Percentiles rank a stretch among this genome's conserved stretches.
These are phyloP conservation scores for Salix brachista DNA, from an alignment of 345 rosid species.

Conservation along the genomic window DNA sequence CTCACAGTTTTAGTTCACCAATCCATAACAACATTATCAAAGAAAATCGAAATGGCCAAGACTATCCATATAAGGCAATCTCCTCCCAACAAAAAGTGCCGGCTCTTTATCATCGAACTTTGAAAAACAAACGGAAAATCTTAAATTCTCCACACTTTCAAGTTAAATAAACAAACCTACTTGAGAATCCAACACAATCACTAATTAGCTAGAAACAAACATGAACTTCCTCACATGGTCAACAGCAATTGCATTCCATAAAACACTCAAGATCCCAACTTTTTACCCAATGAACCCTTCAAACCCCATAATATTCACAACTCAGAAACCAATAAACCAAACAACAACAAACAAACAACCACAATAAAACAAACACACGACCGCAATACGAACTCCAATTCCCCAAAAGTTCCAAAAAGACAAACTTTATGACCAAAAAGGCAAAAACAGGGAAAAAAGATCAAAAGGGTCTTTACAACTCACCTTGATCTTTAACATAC, in stretches of 20 bases:
- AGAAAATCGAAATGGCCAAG: not conserved
- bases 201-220: not conserved
- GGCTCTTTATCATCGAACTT: not conserved
- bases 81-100: not conserved
- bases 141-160: not conserved
- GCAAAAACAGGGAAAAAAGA: not conserved
- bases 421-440: not conserved
- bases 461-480: not conserved
- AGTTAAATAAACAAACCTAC: not conserved
- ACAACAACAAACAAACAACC: not conserved
- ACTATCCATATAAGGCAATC: not conserved
- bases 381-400: not conserved
- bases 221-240: not conserved
- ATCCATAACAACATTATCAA: not conserved
- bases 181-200: not conserved
- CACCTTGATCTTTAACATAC: slow-evolving; percentile 89
- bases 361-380: not conserved
- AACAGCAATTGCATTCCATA: not conserved
- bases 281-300: not conserved
- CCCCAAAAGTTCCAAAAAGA: not conserved
- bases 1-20: not conserved
- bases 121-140: not conserved
- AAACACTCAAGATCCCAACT: not conserved
- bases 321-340: not conserved
- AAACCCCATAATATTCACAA: not conserved